phyloP scores from a whole-genome alignment of 768 basidiomycete species.

The Glaciozyma martinii region DNA sequence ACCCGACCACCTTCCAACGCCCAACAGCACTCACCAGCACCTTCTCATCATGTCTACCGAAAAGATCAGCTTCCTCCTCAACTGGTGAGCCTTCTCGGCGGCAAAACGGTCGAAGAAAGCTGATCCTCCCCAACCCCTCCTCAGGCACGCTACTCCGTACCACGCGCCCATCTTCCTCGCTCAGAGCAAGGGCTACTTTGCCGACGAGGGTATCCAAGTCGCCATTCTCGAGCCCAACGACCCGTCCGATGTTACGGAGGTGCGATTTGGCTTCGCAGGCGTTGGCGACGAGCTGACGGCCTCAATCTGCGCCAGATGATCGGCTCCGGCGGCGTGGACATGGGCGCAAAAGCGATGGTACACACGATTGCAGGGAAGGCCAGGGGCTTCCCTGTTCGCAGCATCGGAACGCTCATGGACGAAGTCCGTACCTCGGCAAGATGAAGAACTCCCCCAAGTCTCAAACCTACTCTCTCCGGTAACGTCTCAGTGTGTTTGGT shows the following conservation, averaged over 20 bases:
- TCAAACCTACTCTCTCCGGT: not conserved
- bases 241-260: slow-evolving; percentile 32
- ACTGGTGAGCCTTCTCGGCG: slow-evolving; percentile 8
- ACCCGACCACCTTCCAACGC: not conserved
- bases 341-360: slow-evolving; percentile 34
- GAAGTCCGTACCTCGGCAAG: not conserved
- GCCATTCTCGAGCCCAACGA: slow-evolving; percentile 34
- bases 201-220: slow-evolving; percentile 32
- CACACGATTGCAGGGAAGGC: slow-evolving; percentile 34
- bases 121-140: no score
- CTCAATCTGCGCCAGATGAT: no score
- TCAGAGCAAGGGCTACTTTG: slow-evolving; percentile 30
- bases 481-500: no score
- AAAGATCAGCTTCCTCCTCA: slow-evolving; percentile 28
- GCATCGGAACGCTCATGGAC: slow-evolving; percentile 19
- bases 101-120: not conserved
- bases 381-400: slow-evolving; percentile 27
- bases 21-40: not conserved
- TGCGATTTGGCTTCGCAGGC: no score
- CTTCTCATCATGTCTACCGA: slow-evolving; percentile 11
- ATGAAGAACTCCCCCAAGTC: not conserved
- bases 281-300: no score
- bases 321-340: slow-evolving; percentile 23
- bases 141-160: slow-evolving; percentile 30
- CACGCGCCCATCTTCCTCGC: slow-evolving; percentile 34